Base-by-base conservation (phyloP, 2,329 filamentous ascomycete genomes). In the Diaporthe nobilis region DNA sequence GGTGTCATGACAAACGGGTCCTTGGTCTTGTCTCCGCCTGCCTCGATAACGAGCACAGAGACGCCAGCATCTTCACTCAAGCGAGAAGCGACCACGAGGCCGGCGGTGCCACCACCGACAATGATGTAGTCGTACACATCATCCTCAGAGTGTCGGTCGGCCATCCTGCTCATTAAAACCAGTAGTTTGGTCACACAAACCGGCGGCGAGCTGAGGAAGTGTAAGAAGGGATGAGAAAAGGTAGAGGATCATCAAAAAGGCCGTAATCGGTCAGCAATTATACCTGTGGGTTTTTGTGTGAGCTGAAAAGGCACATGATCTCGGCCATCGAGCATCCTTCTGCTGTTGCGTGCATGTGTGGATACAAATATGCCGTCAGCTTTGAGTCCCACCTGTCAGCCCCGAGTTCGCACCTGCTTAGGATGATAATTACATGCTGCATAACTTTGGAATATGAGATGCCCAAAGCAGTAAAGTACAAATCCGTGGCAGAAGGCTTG, bases 71-170 rank as follows among this genome's bases (percentile, higher is more conserved):
- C 81, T 76, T 86, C 84, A 37, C 42, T 72, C 22, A 88, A 82
- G 53, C 87, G 84, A 72, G 82, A 83, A 15, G 87, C 87, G 72
- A 88, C 82, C 1, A 86, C 84, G 71, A 87, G 84, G n/a, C 87
- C 87, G 31, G 86, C 84, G 4, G 87, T 88, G 20, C 87, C 87
- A 22, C 87, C 87, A 49, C 87, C 87, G 28, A 87, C 86, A 67
- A 89, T 82, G 76, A 88, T 80, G 79, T 86, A 88, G 80, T 88
- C 86, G 82, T 85, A 88, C 10, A 6, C 20, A 12, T 55, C 55
- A 17, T 34, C 28, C 57, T 17, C 34, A 12, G 2, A 12, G 15
- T 42, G n/a, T 65, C 9, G 25, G 22, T 7, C 25, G 4, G 42
- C 17, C 61, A 65, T 65, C 20, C 13, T 65, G 20, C 5, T 13